Conservation (phyloP, 2,329 filamentous ascomycete species). For the Chaetomiaceae sp. region DNA sequence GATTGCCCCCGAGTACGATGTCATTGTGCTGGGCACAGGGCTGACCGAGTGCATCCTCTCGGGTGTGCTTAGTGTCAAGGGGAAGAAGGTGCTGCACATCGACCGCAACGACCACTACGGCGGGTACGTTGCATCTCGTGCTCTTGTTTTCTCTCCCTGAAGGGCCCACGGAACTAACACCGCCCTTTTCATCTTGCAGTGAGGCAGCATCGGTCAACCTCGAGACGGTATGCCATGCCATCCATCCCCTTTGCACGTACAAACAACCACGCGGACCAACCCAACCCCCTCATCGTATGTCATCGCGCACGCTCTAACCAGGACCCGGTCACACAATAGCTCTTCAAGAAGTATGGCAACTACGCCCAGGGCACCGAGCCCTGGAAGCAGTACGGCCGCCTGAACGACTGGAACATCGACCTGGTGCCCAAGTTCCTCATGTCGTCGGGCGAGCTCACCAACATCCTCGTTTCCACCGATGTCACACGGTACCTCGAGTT, state of each 20-base stretch:
- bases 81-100: constrained; percentile 98
- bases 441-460: constrained; percentile 96
- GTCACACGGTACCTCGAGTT: constrained; percentile 86
- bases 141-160: constrained; percentile 2
- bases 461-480: constrained; percentile 95
- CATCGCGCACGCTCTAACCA: constrained; percentile 14
- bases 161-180: no score
- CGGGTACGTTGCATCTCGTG: constrained; percentile 59
- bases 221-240: constrained; percentile 71
- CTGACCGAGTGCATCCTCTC: constrained; percentile 98
- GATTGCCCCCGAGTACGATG: constrained; percentile 97
- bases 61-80: constrained; percentile 95
- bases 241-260: not conserved
- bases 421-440: constrained; percentile 97
- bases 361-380: constrained; percentile 74
- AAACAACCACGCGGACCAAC: constrained; percentile 1
- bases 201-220: constrained; percentile 97
- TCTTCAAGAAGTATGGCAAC: constrained; percentile 96
- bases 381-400: constrained; percentile 95
- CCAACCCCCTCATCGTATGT: not conserved
- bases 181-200: constrained; percentile 42
- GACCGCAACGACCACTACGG: constrained; percentile 98
- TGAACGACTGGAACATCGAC: constrained; percentile 99
- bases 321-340: constrained; percentile 43
- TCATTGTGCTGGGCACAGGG: constrained; percentile 96